Evolutionary conservation across 1,284 basidiomycete genomes (phyloP).

Genomic region (Tetrapyrgos nigripes): DNA sequence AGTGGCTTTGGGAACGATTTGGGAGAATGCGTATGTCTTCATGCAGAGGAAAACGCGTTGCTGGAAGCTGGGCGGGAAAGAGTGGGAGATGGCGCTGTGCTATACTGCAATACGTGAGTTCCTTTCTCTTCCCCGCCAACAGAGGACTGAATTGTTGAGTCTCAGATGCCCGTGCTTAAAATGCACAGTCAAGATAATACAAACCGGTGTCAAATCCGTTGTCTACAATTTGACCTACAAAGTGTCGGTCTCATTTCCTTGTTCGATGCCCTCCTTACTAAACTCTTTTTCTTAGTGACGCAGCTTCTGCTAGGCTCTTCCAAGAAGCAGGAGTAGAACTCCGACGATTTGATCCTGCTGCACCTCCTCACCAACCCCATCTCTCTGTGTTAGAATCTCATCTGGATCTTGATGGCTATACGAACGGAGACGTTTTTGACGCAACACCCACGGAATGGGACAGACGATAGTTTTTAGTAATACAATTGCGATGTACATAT

Average conservation of each 20-base stretch:
- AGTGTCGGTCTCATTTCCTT: slow-evolving; percentile 64
- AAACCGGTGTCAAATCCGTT: slow-evolving; percentile 91
- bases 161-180: slow-evolving; percentile 93
- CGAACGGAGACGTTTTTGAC: slow-evolving; percentile 6
- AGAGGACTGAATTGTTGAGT: background rate
- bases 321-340: slow-evolving; percentile 81
- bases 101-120: slow-evolving; percentile 89
- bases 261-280: slow-evolving; percentile 4
- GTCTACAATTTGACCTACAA: slow-evolving; percentile 97
- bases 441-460: background rate
- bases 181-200: slow-evolving; percentile 97
- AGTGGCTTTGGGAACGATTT: slow-evolving; percentile 58
- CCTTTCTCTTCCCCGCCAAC: slow-evolving; percentile 1
- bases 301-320: slow-evolving; percentile 80
- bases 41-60: slow-evolving; percentile 98
- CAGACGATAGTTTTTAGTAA: background rate
- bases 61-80: slow-evolving; percentile 91
- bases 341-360: slow-evolving; percentile 61
- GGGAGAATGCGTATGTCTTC: slow-evolving; percentile 92
- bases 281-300: slow-evolving; percentile 61
- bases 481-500: background rate
- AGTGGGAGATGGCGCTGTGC: slow-evolving; percentile 80
- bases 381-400: slow-evolving; percentile 3
- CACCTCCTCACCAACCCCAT: slow-evolving; percentile 23
- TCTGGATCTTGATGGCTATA: background rate